Evolutionary conservation across 805 yeast species (phyloP).

Genomic region (Yamadazyma ubonensis): DNA sequence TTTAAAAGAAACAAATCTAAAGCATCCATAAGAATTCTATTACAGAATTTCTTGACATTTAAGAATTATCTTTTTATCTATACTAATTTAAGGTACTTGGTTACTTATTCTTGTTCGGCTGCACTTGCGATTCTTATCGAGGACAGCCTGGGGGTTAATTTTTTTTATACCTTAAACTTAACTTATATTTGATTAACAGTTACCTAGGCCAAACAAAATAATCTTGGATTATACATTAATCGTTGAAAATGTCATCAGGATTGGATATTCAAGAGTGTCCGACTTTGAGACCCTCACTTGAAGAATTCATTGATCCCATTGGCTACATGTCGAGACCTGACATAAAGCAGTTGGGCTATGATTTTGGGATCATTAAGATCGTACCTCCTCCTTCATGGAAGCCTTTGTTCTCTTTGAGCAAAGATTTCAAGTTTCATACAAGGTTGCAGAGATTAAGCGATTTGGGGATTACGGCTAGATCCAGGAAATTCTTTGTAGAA

Average conservation of each 20-base stretch:
- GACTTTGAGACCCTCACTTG: slow-evolving; percentile 42
- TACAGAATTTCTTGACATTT: too few species aligned
- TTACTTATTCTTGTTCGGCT: too few species aligned
- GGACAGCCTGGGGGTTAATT: too few species aligned
- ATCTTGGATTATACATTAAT: too few species aligned
- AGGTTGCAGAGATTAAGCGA: slow-evolving; percentile 67
- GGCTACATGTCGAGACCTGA: slow-evolving; percentile 44
- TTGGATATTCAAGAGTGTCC: slow-evolving; percentile 40
- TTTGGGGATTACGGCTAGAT: slow-evolving; percentile 60
- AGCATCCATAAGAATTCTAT: too few species aligned
- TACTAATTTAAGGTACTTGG: too few species aligned
- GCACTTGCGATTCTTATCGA: too few species aligned
- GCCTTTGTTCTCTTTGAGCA: slow-evolving; percentile 56
- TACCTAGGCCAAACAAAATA: too few species aligned
- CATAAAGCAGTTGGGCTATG: slow-evolving; percentile 40
- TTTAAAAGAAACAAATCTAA: too few species aligned
- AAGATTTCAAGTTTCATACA: slow-evolving; percentile 60
- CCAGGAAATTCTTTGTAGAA: slow-evolving; percentile 58
- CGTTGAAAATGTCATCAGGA: background rate
- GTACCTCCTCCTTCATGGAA: slow-evolving; percentile 54
- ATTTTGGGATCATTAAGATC: slow-evolving; percentile 52
- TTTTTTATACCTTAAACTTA: too few species aligned
- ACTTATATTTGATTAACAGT: too few species aligned
- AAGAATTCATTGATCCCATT: slow-evolving; percentile 52
- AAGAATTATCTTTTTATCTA: too few species aligned